Conservation (phyloP, 768 basidiomycete genomes). For the Tephrocybe sp. region DNA sequence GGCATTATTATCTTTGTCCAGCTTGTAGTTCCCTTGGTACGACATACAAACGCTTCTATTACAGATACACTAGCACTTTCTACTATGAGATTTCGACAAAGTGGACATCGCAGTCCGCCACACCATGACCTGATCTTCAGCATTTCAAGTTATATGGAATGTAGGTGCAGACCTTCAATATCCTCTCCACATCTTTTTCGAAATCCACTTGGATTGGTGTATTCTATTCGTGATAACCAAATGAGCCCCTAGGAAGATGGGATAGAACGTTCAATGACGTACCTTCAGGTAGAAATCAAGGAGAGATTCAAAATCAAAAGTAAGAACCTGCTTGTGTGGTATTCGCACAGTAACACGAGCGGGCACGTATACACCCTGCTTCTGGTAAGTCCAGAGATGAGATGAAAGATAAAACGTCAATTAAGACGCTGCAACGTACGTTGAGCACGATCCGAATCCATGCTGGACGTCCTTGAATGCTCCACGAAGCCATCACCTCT, state of each 20-base stretch:
- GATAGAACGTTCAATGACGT: neutral
- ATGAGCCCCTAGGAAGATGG: neutral
- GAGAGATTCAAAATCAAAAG: conserved; percentile 7
- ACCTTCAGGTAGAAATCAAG: conserved; percentile 11
- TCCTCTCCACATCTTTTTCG: neutral
- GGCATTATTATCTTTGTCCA: too few relatives aligned
- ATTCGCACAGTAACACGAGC: conserved; percentile 9
- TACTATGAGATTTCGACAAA: conserved; percentile 1
- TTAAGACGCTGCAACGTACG: too few relatives aligned
- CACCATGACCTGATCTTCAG: conserved; percentile 1
- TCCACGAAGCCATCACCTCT: conserved; percentile 11
- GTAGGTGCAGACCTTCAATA: conserved; percentile 7
- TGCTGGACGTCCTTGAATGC: conserved; percentile 2
- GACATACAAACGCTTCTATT: too few relatives aligned
- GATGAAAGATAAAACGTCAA: too few relatives aligned
- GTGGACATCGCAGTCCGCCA: conserved; percentile 10
- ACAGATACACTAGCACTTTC: neutral
- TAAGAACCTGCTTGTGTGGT: conserved; percentile 13
- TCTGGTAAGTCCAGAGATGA: too few relatives aligned
- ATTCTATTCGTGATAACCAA: neutral
- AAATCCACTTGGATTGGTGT: conserved; percentile 4
- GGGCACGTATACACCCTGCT: conserved; percentile 6
- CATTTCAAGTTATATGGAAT: conserved; percentile 7
- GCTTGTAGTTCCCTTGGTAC: too few relatives aligned
- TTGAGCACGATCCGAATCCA: conserved; percentile 10